Percentiles rank a stretch among this genome's conserved stretches.
Conservation (phyloP, 352 stramenopile genomes). For the Phytophthora megakarya region DNA sequence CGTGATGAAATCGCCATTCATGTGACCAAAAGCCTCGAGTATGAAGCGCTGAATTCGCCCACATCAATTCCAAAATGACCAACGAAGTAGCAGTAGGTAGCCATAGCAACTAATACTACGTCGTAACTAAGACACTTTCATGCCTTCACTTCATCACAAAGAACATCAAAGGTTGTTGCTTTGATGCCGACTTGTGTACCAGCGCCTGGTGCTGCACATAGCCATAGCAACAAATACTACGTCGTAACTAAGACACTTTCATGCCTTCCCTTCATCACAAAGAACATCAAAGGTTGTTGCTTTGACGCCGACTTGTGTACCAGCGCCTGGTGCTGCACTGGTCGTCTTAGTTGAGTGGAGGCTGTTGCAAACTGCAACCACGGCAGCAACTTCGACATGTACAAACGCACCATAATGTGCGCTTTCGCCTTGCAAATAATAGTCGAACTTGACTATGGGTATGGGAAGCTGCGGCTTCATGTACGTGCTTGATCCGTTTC, state of each 20-base stretch:
- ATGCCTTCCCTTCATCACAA: too few relatives aligned
- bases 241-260: too few relatives aligned
- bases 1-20: conserved; percentile 11
- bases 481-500: conserved; percentile 12
- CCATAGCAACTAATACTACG: not conserved
- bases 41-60: conserved; percentile 17
- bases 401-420: not conserved
- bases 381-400: conserved; percentile 22
- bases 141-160: too few relatives aligned
- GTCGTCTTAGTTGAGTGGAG: conserved; percentile 14
- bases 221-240: not conserved
- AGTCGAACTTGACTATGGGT: too few relatives aligned
- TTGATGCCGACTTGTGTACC: conserved; percentile 2
- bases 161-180: not conserved
- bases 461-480: too few relatives aligned
- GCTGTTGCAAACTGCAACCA: conserved; percentile 32
- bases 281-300: not conserved
- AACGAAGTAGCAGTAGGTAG: not conserved
- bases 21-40: conserved; percentile 11
- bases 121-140: too few relatives aligned
- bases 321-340: conserved; percentile 14
- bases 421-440: too few relatives aligned
- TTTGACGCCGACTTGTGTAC: conserved; percentile 2
- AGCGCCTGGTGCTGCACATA: conserved; percentile 14
- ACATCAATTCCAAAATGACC: not conserved